phyloP scores from a whole-genome alignment of 345 rosid species.

The Brassica incana region DNA sequence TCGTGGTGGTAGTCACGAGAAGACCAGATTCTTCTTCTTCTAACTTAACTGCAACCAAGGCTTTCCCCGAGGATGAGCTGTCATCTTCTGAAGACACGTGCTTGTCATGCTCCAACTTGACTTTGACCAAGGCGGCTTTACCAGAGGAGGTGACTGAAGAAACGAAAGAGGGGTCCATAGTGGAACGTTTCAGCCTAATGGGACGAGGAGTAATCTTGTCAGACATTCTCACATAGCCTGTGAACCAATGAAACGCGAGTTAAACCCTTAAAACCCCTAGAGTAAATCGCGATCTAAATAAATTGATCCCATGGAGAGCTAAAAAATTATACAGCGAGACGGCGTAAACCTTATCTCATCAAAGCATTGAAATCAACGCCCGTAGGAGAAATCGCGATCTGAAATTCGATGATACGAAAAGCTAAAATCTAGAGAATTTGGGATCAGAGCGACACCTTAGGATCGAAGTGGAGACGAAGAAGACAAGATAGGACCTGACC shows the following conservation, averaged over 20 bases:
- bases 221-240: not conserved
- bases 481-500: not conserved
- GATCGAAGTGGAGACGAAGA: not conserved
- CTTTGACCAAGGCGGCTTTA: not conserved
- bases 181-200: not conserved
- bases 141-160: constrained; percentile 6
- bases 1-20: constrained; percentile 9
- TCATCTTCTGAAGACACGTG: constrained; percentile 23
- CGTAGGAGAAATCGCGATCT: not conserved
- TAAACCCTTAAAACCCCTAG: no score
- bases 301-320: no score
- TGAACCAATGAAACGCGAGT: no score
- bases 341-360: not conserved
- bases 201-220: not conserved
- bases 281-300: no score
- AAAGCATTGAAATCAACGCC: not conserved
- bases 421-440: not conserved
- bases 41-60: constrained; percentile 38
- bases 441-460: not conserved
- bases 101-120: constrained; percentile 2
- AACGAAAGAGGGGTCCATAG: not conserved
- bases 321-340: no score
- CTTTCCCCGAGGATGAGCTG: constrained; percentile 6
- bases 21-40: constrained; percentile 13
- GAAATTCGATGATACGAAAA: not conserved